Evolutionary conservation across 2,329 filamentous ascomycete genomes (phyloP), one percentile per base, ranked within the genome.

Genomic region (Blumeriella jaapii): DNA sequence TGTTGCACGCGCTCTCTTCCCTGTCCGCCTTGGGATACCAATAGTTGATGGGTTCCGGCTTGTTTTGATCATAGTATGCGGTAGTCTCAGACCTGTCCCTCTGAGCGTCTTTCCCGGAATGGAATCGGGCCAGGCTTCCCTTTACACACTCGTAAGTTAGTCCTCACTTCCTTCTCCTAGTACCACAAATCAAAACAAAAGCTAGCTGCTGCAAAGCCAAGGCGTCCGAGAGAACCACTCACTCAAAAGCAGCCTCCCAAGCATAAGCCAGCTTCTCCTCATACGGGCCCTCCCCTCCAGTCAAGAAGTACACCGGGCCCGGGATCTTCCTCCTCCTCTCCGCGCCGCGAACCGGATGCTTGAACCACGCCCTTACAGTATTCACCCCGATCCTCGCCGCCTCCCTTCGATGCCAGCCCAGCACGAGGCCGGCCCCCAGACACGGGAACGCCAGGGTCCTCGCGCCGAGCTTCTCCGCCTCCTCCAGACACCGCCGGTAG

Each of bases 331-430:
- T 33, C 16, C 37, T 31, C 15, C 34, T 36, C 13, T 2, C 14
- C 19, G 10, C 18, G 8, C 34, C 40, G 11, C 19, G 24, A 6
- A 43, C 7, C 6, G 29, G 28, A 38, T 40, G 40, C 12, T 26
- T 29, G 13, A 43, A 43, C 40, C 40, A 43, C 7, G 14, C 19
- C 19, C 31, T 43, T 19, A 38, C 30, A 9, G 34, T 38, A 16
- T 30, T 31, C 4, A 40, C 8, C 2, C 30, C 36, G 2, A 40
- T 29, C 15, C 31, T 34, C 10, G 27, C 15, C 6, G 31, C 37
- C 9, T 37, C 31, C 6, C 15, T 28, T 15, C 36, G 23, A 9
- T 27, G 28, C 40, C 40, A 42, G 2, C 36, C 36, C 2, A 37
- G 9, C 5, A 30, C 19, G 4, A 19, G 9, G 5, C 36, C 40